Conservation (phyloP, 2,329 filamentous ascomycete species). For the Aspergillus sp. region DNA sequence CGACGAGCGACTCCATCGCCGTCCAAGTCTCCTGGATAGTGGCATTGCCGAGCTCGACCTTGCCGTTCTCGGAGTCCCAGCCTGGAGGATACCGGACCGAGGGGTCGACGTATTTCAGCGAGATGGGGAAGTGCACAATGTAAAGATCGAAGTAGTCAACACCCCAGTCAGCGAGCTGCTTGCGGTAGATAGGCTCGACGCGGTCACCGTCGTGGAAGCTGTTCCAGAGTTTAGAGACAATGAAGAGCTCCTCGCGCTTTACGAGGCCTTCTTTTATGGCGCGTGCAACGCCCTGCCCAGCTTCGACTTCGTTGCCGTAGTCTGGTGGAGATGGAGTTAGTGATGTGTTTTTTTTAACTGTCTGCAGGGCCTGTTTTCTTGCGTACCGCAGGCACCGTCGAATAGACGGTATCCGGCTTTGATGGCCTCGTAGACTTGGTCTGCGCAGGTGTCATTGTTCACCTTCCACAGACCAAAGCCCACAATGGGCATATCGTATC, state of each 20-base stretch:
- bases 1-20: slow-evolving; percentile 74
- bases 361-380: background rate
- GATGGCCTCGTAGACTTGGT: slow-evolving; percentile 73
- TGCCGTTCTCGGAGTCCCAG: slow-evolving; percentile 66
- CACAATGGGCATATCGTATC: slow-evolving; percentile 43
- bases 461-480: slow-evolving; percentile 73
- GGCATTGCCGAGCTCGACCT: slow-evolving; percentile 65
- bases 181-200: slow-evolving; percentile 72
- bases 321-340: slow-evolving; percentile 48
- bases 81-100: slow-evolving; percentile 75
- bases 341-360: background rate
- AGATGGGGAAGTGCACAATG: slow-evolving; percentile 85
- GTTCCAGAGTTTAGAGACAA: slow-evolving; percentile 93
- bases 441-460: slow-evolving; percentile 68
- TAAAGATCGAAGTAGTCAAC: slow-evolving; percentile 89
- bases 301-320: slow-evolving; percentile 80
- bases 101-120: slow-evolving; percentile 82
- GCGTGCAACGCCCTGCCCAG: slow-evolving; percentile 72
- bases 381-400: slow-evolving; percentile 59
- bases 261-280: slow-evolving; percentile 80
- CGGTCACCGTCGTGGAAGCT: slow-evolving; percentile 79
- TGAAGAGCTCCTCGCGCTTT: slow-evolving; percentile 83
- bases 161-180: slow-evolving; percentile 78
- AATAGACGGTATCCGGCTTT: slow-evolving; percentile 62
- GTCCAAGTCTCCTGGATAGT: slow-evolving; percentile 79